Conservation (phyloP, 371 early-diverging fungal genomes). For the Mortierella sp. region DNA sequence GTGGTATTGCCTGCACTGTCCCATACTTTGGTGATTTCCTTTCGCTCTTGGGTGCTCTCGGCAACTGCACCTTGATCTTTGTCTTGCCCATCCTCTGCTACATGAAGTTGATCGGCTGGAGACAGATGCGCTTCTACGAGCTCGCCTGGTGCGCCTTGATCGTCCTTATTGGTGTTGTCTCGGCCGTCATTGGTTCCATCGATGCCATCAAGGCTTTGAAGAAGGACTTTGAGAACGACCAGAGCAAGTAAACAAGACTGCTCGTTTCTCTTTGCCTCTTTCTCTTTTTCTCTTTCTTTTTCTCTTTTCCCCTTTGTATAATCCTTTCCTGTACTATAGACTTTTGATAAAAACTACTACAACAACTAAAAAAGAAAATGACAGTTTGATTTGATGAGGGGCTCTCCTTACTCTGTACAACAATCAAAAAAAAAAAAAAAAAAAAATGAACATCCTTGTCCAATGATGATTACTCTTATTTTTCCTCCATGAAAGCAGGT, state of each 20-base stretch:
- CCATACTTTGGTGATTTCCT: conserved; percentile 82
- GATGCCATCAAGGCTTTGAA: conserved; percentile 63
- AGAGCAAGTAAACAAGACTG: neutral
- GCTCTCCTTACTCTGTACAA: too few species aligned
- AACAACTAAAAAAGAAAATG: too few species aligned
- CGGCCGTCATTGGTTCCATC: conserved; percentile 78
- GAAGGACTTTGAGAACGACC: conserved; percentile 7
- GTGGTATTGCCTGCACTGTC: conserved; percentile 70
- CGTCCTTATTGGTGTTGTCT: conserved; percentile 72
- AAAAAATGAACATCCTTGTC: too few species aligned
- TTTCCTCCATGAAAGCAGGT: too few species aligned
- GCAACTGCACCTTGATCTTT: conserved; percentile 79
- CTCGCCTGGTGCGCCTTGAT: conserved; percentile 69
- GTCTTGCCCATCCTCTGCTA: conserved; percentile 83
- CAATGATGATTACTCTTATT: too few species aligned
- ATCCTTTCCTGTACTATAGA: neutral
- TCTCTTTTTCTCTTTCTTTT: neutral
- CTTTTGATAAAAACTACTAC: neutral
- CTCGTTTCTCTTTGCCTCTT: neutral
- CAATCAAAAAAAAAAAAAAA: too few species aligned
- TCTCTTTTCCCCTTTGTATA: neutral
- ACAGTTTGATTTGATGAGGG: too few species aligned
- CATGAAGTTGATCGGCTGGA: conserved; percentile 72
- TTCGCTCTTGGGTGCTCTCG: conserved; percentile 81
- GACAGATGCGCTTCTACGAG: conserved; percentile 67